Evolutionary conservation across 225 moss, liverwort and hornwort species (phyloP), one percentile per base, ranked within the genome.

Genomic region (Bryum argenteum): DNA sequence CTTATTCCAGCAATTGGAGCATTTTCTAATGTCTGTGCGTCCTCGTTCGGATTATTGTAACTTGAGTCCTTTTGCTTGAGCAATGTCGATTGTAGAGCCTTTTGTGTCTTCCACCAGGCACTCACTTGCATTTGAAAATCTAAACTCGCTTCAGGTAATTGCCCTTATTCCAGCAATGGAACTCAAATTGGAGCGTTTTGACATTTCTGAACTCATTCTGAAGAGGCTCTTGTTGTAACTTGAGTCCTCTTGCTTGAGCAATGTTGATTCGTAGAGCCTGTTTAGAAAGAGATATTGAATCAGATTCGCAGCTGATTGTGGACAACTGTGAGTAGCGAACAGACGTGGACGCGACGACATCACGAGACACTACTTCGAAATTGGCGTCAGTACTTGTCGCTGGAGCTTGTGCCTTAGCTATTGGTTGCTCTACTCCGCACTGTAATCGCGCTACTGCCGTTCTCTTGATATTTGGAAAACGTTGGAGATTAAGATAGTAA

Each of bases 391-490:
- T 83, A 63, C 70, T 87, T 62, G 73, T 78, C 20, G 72, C 78
- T 78, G 87, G 87, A 76, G 73, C 76, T 67, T 83, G 63, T 62
- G 76, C 60, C 15, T 67, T 76, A 51, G 70, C 73, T 9, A 54
- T 78, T 42, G 83, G 67, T 66, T 81, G 63, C 70, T 73, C 59
- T 66, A 52, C 65, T 47, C 70, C 81, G 63, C 28, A 76, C 37
- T 76, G 83, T 83, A 73, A 33, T 63, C 17, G 28, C 11, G 13
- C 69, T n/a, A 5, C 15, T 54, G 15, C 75, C 69, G 72, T 48
- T 23, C 15, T 15, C 55, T 37, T 66, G 5, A 61, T 44, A 45
- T n/a, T 56, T 60, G 33, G 7, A 33, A 33, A 6, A 5, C 5
- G 33, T 33, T 33, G 33, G 33, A 33, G 7, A 33, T 33, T 33